Evolutionary conservation across 768 basidiomycete species (phyloP), one percentile per base, ranked within the genome.

Genomic region (Lactarius pseudohatsudake): DNA sequence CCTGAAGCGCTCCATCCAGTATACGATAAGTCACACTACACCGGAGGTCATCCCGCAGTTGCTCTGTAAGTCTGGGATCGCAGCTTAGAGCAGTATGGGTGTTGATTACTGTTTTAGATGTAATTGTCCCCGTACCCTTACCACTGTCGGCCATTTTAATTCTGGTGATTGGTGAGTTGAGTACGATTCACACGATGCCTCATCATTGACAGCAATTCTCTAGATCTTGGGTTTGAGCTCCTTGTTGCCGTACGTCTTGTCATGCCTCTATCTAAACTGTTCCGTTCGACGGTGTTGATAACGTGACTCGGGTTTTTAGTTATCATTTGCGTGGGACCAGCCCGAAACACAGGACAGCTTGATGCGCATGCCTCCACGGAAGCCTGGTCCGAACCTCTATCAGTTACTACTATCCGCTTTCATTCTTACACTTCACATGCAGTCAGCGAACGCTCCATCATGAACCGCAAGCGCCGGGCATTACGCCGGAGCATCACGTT

Each of bases 281-380:
- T 15, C 41, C 20, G 22, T 28, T 26, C 56, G 43, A 32, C 36
- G 7, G 13, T 7, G 30, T n/a, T n/a, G 47, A 38, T 58, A 30
- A 66, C 58, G 4, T 36, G 59, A 53, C 61, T 65, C 36, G 59
- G 9, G 30, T 22, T 11, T 9, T 41, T 66, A 86, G 85, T 78
- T 89, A 16, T 86, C 87, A 1, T 89, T 89, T 65, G 88, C 88
- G 0, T 89, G 88, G 88, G 88, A 89, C 73, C 79, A 85, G 67
- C 85, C 88, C 0, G 87, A 89, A 74, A 85, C 86, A 0, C 71
- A 74, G 38, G 87, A 88, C 70, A 86, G 86, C 32, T 74, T 89
- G 41, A 89, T 89, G 88, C 82, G 86, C 28, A 78, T 88, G 79
- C 77, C 75, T 30, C 88, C 88, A 15, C 83, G 88, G 28, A 88